Percentiles rank a stretch among this genome's conserved stretches.
Evolutionary conservation across 495 filamentous ascomycete genomes (phyloP).

Genomic region (Aspergillus sclerotioniger): DNA sequence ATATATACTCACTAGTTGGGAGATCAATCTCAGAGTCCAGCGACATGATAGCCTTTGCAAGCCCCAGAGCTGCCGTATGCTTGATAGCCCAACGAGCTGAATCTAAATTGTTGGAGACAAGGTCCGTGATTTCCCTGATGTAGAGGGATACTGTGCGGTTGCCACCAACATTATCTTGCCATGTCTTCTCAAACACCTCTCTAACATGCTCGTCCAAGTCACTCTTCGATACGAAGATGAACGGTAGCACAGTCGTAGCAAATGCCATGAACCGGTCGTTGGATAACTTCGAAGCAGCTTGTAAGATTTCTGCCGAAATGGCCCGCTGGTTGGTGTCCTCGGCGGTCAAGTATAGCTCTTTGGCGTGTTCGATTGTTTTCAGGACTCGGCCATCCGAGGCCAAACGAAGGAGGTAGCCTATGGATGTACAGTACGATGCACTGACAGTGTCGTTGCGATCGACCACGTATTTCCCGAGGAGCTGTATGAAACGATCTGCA

Average conservation of each 20-base stretch:
- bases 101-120: constrained; percentile 64
- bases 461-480: constrained; percentile 73
- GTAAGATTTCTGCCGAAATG: constrained; percentile 73
- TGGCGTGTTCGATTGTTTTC: constrained; percentile 62
- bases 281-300: constrained; percentile 79
- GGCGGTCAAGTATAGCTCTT: constrained; percentile 72
- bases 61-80: constrained; percentile 77
- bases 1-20: constrained; percentile 61
- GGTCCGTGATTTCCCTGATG: constrained; percentile 71
- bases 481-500: constrained; percentile 71
- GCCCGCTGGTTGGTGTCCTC: constrained; percentile 72
- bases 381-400: constrained; percentile 68
- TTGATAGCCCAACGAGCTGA: constrained; percentile 86
- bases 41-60: constrained; percentile 68
- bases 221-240: constrained; percentile 84
- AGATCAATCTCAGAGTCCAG: constrained; percentile 56
- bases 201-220: constrained; percentile 75
- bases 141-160: constrained; percentile 78
- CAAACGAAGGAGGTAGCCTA: constrained; percentile 79
- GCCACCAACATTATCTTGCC: constrained; percentile 87
- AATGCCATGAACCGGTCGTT: constrained; percentile 82
- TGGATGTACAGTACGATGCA: constrained; percentile 77
- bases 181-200: constrained; percentile 74
- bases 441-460: constrained; percentile 91
- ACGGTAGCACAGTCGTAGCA: constrained; percentile 71